Evolutionary conservation across 306 rosid genomes (phyloP), one percentile per base, ranked within the genome.

Genomic region (Lupinus albus): DNA sequence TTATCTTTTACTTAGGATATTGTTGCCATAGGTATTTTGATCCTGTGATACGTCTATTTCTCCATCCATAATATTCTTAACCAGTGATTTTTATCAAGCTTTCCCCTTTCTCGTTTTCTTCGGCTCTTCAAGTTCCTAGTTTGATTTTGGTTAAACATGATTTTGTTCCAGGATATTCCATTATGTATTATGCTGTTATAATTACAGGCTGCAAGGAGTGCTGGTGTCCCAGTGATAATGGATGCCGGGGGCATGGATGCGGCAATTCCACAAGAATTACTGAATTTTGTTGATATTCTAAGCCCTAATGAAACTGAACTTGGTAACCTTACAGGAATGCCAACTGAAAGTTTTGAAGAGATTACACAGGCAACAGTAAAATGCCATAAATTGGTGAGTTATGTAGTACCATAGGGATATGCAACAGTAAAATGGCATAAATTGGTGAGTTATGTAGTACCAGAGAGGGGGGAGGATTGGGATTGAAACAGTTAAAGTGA

Each of bases 231-330:
- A 1, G 91, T 93, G 35, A 79, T 89, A 65, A 62, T 89, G 78
- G 98, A 93, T 74, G 96, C 95, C 1, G 96, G 98, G 41, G 98
- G 97, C 67, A 62, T 89, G 45, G 95, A 84, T 78, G 66, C 89
- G 8, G 88, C 88, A 45, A 57, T 93, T 59, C 88, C 98, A 8
- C 84, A 48, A 28, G 91, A 89, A 76, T 82, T 93, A 50, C 67
- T 93, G 65, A 73, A 50, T 57, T 80, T 42, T 69, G 83, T 89
- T 50, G 96, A 88, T 81, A 88, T 89, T 78, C 78, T 93, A 20
- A 89, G 95, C 69, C 96, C 98, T 7, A 93, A 93, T 79, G 96
- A 93, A 88, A 78, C 65, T 60, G 98, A 93, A 74, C 95, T 93
- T 63, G 60, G 65, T 80, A 93, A 94, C 32, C 62, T 89, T 68